These are phyloP conservation scores for Eutypella sp. DNA, from an alignment of 2,329 filamentous ascomycete genomes.

Conservation along the genomic window DNA sequence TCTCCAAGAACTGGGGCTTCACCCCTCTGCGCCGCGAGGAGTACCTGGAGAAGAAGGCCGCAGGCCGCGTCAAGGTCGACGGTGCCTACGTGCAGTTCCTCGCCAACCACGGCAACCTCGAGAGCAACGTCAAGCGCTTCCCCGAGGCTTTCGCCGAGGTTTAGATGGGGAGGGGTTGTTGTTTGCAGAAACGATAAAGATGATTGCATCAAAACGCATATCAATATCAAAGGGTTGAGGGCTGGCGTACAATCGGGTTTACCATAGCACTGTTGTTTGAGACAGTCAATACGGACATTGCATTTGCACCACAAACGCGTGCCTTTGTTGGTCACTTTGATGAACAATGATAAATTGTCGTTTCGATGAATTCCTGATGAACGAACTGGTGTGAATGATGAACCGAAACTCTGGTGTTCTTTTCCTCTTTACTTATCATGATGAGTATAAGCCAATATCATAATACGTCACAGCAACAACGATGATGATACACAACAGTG, in stretches of 20 bases:
- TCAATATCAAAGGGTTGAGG: slow-evolving; percentile 27
- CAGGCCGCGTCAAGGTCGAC: slow-evolving; percentile 90
- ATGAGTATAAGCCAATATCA: too few species aligned
- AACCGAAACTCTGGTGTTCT: too few species aligned
- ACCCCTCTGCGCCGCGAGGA: slow-evolving; percentile 96
- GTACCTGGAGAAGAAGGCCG: slow-evolving; percentile 92
- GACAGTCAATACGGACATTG: slow-evolving; percentile 29
- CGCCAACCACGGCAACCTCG: slow-evolving; percentile 82
- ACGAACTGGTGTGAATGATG: too few species aligned
- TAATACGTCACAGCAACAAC: too few species aligned
- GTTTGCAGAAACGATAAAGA: too few species aligned
- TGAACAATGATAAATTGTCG: too few species aligned
- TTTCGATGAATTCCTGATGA: too few species aligned
- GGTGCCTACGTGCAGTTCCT: slow-evolving; percentile 99
- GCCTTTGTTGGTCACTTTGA: too few species aligned
- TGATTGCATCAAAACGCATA: slow-evolving; percentile 12
- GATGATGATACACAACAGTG: too few species aligned
- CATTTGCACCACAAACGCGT: slow-evolving; percentile 23
- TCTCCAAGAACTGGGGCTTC: slow-evolving; percentile 99
- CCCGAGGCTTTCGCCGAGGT: slow-evolving; percentile 77
- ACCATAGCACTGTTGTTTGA: slow-evolving; percentile 28
- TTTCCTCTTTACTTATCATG: too few species aligned
- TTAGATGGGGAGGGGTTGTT: too few species aligned
- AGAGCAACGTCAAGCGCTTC: slow-evolving; percentile 89
- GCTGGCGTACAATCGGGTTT: slow-evolving; percentile 27